A percentile compares a stretch with the other conserved stretches of the same genome.
phyloP scores from a whole-genome alignment of 495 filamentous ascomycete genomes.

The Xylaria nigripes region DNA sequence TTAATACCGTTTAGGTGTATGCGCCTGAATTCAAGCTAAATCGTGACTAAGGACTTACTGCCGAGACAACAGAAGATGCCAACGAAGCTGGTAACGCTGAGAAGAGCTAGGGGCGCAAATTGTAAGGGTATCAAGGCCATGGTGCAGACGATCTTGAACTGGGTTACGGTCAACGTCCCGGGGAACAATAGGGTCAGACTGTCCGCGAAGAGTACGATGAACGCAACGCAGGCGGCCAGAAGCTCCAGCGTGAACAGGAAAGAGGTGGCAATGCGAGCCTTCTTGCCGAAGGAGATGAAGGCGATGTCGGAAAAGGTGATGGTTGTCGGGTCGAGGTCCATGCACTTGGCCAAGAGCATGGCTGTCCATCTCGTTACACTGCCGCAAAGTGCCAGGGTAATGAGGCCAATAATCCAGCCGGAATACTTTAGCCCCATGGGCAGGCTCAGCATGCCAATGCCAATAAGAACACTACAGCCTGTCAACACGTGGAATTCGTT shows the following conservation, averaged over 20 bases:
- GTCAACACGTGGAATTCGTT: constrained; percentile 16
- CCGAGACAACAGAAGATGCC: constrained; percentile 82
- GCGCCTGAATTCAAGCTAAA: neutral
- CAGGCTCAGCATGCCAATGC: constrained; percentile 80
- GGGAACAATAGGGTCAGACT: constrained; percentile 75
- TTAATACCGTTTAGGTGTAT: constrained; percentile 13
- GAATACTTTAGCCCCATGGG: constrained; percentile 85
- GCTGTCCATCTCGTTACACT: constrained; percentile 79
- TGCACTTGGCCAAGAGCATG: constrained; percentile 75
- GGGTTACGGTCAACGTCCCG: constrained; percentile 50
- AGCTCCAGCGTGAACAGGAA: constrained; percentile 85
- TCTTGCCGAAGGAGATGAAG: constrained; percentile 82
- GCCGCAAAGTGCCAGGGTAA: constrained; percentile 65
- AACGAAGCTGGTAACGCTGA: constrained; percentile 85
- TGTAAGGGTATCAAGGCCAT: constrained; percentile 73
- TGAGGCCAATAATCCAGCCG: constrained; percentile 80
- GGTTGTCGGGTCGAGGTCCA: constrained; percentile 65
- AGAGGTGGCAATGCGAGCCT: constrained; percentile 70
- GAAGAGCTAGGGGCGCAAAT: constrained; percentile 73
- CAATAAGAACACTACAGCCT: constrained; percentile 60
- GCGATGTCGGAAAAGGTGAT: constrained; percentile 92
- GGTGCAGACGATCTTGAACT: constrained; percentile 86
- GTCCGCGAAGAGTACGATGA: constrained; percentile 90
- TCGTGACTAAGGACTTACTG: constrained; percentile 48
- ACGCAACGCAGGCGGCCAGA: constrained; percentile 78